A percentile compares a stretch with the other conserved stretches of the same genome.
phyloP scores from a whole-genome alignment of 148 eudicot genomes.

The Tetragonia tetragonoides region DNA sequence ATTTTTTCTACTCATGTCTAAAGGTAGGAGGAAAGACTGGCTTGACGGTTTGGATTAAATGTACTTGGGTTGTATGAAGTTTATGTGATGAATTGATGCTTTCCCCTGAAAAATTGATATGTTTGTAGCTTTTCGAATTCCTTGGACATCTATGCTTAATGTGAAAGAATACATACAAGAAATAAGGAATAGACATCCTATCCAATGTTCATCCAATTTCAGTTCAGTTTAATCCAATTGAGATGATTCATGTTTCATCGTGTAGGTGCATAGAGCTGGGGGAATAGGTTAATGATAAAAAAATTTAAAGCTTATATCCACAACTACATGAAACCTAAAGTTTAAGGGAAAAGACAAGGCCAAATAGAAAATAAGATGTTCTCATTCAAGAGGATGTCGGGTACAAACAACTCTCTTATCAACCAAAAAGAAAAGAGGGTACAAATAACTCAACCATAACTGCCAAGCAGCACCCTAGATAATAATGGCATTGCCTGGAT shows the following conservation, averaged over 20 bases:
- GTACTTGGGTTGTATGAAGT: neutral
- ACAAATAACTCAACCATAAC: neutral
- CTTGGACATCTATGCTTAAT: neutral
- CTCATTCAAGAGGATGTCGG: too few relatives aligned
- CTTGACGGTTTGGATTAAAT: neutral
- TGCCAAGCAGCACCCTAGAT: neutral
- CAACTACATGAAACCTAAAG: too few relatives aligned
- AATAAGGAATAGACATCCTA: neutral
- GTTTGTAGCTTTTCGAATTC: neutral
- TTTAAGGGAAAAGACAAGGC: too few relatives aligned
- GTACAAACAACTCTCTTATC: too few relatives aligned
- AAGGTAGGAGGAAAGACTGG: neutral
- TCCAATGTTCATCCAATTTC: neutral
- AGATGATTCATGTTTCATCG: too few relatives aligned
- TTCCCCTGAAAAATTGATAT: neutral
- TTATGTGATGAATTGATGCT: neutral
- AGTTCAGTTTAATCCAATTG: too few relatives aligned
- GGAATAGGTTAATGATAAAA: too few relatives aligned
- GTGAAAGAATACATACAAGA: neutral
- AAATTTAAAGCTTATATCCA: too few relatives aligned
- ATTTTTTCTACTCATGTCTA: neutral
- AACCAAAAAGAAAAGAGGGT: neutral
- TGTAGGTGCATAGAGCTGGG: too few relatives aligned
- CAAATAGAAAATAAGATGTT: too few relatives aligned
- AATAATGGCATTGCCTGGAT: conserved; percentile 4